Conservation (phyloP, 2,329 filamentous ascomycete genomes). For the Fusarium sp. region DNA sequence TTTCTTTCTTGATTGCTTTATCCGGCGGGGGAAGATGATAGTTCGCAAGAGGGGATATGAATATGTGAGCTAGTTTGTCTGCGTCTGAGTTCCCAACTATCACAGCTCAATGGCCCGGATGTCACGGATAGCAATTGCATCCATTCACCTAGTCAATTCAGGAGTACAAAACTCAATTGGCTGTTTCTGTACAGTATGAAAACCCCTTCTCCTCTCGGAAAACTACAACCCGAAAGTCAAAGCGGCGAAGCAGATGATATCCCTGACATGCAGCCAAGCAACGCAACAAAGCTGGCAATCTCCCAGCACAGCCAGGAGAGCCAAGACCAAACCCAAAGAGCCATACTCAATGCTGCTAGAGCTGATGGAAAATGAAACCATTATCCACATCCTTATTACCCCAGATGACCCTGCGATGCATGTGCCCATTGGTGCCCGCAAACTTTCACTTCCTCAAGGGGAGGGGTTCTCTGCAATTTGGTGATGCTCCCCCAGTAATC, state of each 20-base stretch:
- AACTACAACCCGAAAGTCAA: conserved; percentile 14
- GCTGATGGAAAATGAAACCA: conserved; percentile 38
- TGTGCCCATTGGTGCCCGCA: conserved; percentile 47
- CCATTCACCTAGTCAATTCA: background rate
- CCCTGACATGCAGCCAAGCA: conserved; percentile 35
- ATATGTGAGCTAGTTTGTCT: conserved; percentile 9
- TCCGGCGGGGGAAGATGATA: conserved; percentile 24
- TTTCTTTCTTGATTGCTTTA: conserved; percentile 27
- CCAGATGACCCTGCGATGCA: conserved; percentile 34
- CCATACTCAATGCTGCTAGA: conserved; percentile 10
- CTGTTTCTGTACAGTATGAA: background rate
- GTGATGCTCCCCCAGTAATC: conserved; percentile 32
- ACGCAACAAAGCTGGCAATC: background rate
- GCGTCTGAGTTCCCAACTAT: background rate
- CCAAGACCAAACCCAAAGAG: background rate
- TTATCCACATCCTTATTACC: conserved; percentile 26
- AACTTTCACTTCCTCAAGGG: conserved; percentile 9
- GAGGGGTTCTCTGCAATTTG: conserved; percentile 37
- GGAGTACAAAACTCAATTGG: background rate
- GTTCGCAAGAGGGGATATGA: conserved; percentile 14
- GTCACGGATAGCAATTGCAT: conserved; percentile 7
- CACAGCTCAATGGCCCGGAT: conserved; percentile 7
- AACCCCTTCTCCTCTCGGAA: conserved; percentile 7
- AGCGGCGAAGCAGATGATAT: conserved; percentile 36
- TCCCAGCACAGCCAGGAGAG: conserved; percentile 10